These are phyloP conservation scores for Glomus cerebriforme DNA, from an alignment of 192 early-diverging fungal genomes.

Conservation along the genomic window DNA sequence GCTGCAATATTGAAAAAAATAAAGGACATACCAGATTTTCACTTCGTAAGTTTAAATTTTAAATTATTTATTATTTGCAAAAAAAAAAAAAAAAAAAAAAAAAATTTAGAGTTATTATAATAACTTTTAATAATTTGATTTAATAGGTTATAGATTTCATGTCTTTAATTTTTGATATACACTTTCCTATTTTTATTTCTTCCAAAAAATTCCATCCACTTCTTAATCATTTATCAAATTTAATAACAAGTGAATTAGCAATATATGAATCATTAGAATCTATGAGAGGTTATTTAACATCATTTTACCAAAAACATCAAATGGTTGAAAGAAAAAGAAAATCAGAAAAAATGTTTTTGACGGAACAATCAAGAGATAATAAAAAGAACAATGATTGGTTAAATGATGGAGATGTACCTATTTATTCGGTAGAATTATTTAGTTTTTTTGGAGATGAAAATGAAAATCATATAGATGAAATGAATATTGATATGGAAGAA, in stretches of 20 bases:
- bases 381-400: background rate
- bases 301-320: background rate
- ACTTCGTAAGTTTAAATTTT: background rate
- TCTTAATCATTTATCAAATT: background rate
- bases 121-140: background rate
- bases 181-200: background rate
- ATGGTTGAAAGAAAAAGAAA: background rate
- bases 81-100: background rate
- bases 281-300: constrained; percentile 1
- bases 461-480: background rate
- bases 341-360: background rate
- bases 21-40: background rate
- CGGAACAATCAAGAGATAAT: background rate
- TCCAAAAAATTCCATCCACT: background rate
- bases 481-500: background rate
- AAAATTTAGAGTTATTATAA: background rate
- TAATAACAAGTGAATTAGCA: background rate
- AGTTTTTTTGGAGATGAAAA: background rate
- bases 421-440: constrained; percentile 14
- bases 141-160: constrained; percentile 7
- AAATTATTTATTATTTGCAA: background rate
- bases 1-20: background rate
- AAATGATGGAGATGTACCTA: background rate
- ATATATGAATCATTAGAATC: constrained; percentile 11
- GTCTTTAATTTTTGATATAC: background rate